A percentile compares a stretch with the other conserved stretches of the same genome.
Conservation (phyloP, 2,329 filamentous ascomycete genomes). For the Leptographium radiaticola region DNA sequence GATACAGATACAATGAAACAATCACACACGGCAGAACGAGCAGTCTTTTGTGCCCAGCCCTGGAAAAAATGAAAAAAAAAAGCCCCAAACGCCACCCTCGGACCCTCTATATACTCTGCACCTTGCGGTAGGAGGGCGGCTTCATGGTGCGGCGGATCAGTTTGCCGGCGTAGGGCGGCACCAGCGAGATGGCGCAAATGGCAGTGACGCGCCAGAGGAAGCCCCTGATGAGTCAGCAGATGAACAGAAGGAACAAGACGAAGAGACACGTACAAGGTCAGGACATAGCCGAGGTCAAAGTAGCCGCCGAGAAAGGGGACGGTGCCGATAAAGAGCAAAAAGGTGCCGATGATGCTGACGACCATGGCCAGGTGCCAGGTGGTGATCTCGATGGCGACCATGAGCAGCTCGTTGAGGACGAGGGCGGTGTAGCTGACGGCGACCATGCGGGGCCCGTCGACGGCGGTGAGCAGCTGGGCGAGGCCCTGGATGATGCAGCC, state of each 20-base stretch:
- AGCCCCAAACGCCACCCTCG: neutral
- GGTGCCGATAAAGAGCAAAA: conserved; percentile 64
- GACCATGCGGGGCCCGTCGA: conserved; percentile 65
- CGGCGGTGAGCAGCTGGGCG: conserved; percentile 72
- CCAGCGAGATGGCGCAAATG: conserved; percentile 65
- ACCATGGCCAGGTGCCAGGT: conserved; percentile 97
- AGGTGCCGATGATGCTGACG: conserved; percentile 68
- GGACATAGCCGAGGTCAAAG: conserved; percentile 71
- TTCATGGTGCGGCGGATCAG: conserved; percentile 72
- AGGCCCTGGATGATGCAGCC: conserved; percentile 93
- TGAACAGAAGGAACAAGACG: neutral
- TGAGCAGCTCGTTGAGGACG: conserved; percentile 86
- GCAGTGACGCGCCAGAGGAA: conserved; percentile 83
- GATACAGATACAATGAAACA: no score
- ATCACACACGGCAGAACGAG: neutral
- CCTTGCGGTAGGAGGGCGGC: conserved; percentile 90
- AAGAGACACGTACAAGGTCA: conserved; percentile 43
- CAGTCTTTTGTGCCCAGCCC: no score
- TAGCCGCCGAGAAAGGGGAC: conserved; percentile 83
- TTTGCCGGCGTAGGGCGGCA: conserved; percentile 82
- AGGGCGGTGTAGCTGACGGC: conserved; percentile 85
- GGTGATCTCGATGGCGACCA: conserved; percentile 93
- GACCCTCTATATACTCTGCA: conserved; percentile 48
- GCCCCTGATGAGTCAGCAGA: conserved; percentile 34
- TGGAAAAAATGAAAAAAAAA: neutral